Base-by-base conservation (phyloP, 495 filamentous ascomycete genomes). In the Aspergillus biplanus region DNA sequence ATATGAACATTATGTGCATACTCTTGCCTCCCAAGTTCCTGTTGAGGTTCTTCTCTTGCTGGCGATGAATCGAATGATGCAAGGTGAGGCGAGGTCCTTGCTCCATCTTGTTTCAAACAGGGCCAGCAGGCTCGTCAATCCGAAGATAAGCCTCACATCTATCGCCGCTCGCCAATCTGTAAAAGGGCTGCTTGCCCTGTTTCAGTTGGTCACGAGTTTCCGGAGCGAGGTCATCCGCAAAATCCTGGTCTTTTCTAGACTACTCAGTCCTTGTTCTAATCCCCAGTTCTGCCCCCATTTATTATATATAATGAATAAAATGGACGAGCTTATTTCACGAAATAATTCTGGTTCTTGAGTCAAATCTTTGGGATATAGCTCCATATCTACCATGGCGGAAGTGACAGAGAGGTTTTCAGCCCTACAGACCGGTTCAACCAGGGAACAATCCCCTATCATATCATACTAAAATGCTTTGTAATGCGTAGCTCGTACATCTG, bases 401-500 rank as follows among this genome's bases (percentile, higher is more conserved):
- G 21, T 27, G 21, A 27, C 21, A 27, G 21, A 27, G 21, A 27
- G 21, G 21, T 27, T 27, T 27, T 27, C 21, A 27, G n/a, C 47
- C 47, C 16, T 21, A 18, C 47, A 50, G 47, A 49, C n/a, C 16
- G 4, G 16, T 9, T 21, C 21, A 8, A 49, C 12, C 47, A 16
- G 21, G 21, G 2, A 27, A 27, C 21, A 27, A 56, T 56, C 15
- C 34, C 39, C 55, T 39, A n/a, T 35, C 48, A 12, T 56, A 31
- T 49, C 37, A 55, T 56, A 62, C 27, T n/a, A 32, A 52, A 42
- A 49, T 52, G 27, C 9, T 57, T 34, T 62, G 54, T 59, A 47
- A 59, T 64, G 60, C 63, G 60, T 68, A 68, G 65, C 34, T 68
- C 63, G 60, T 68, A 68, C 62, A 65, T 61, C 46, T 33, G 48